A percentile compares a stretch with the other conserved stretches of the same genome.
These are phyloP conservation scores for Anthostomella pinea DNA, from an alignment of 2,329 filamentous ascomycete species.

Conservation along the genomic window DNA sequence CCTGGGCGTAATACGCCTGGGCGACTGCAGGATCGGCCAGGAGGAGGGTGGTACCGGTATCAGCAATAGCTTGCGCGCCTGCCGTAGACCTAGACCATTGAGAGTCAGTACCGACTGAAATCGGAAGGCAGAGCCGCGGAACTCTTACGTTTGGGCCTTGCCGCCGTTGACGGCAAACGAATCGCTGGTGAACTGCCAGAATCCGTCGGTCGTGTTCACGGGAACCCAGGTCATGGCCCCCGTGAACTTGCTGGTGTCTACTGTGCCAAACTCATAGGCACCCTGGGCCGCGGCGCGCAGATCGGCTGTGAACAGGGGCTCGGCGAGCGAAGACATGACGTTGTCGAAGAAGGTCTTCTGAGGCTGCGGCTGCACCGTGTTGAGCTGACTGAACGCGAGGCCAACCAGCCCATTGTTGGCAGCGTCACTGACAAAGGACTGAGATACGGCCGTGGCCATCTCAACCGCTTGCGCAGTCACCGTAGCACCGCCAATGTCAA, in stretches of 20 bases:
- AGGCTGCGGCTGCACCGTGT: conserved; percentile 29
- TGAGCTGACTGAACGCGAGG: conserved; percentile 33
- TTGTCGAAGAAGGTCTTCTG: conserved; percentile 37
- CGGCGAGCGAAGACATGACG: conserved; percentile 26
- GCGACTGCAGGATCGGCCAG: conserved; percentile 54
- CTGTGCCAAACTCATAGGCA: conserved; percentile 38
- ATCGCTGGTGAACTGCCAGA: conserved; percentile 37
- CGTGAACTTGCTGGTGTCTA: conserved; percentile 33
- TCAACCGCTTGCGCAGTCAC: conserved; percentile 32
- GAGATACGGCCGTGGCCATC: conserved; percentile 28
- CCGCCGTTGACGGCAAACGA: conserved; percentile 31
- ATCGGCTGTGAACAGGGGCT: conserved; percentile 35
- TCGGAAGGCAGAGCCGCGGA: too few species aligned
- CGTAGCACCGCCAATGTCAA: conserved; percentile 32
- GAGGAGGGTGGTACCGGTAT: conserved; percentile 63
- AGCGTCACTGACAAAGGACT: conserved; percentile 31
- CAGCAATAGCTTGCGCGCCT: conserved; percentile 48
- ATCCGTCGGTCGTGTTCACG: conserved; percentile 33
- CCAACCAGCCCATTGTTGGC: conserved; percentile 33
- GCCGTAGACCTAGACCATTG: conserved; percentile 19
- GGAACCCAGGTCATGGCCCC: conserved; percentile 33
- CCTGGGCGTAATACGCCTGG: conserved; percentile 46
- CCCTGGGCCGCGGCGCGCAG: conserved; percentile 32
- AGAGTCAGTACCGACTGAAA: neutral
- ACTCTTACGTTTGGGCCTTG: conserved; percentile 32